Evolutionary conservation across 2,329 filamentous ascomycete genomes (phyloP).

Genomic region (Lomentospora prolificans): DNA sequence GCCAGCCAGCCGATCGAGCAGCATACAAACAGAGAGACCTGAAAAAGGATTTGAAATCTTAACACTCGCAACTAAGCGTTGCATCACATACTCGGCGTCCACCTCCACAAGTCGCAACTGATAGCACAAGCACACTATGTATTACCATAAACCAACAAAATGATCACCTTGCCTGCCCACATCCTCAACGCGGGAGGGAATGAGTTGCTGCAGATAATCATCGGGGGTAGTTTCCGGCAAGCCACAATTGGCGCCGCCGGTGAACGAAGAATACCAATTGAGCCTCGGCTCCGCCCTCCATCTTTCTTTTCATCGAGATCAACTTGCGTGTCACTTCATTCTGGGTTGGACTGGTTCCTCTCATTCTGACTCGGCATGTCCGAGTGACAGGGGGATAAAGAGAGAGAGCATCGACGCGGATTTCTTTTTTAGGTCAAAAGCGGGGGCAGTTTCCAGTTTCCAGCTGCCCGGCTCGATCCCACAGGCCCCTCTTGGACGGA

Average conservation of each 20-base stretch:
- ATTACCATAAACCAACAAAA: not conserved
- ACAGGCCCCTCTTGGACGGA: not conserved
- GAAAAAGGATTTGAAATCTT: not conserved
- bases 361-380: too few species aligned
- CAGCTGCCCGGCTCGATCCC: not conserved
- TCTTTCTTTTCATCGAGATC: not conserved
- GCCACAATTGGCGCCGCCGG: not conserved
- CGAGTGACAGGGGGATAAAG: not conserved
- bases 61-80: not conserved
- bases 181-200: not conserved
- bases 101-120: not conserved
- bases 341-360: too few species aligned
- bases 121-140: not conserved
- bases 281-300: not conserved
- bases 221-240: not conserved
- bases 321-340: too few species aligned
- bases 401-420: not conserved
- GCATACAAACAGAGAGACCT: not conserved
- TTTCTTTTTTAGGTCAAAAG: not conserved
- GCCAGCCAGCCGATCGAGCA: too few species aligned
- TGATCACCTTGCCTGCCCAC: not conserved
- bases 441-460: not conserved
- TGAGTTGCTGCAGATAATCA: not conserved
- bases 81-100: not conserved
- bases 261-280: not conserved